Base-by-base conservation (phyloP, 495 filamentous ascomycete genomes). In the Penicillium malachiteum region DNA sequence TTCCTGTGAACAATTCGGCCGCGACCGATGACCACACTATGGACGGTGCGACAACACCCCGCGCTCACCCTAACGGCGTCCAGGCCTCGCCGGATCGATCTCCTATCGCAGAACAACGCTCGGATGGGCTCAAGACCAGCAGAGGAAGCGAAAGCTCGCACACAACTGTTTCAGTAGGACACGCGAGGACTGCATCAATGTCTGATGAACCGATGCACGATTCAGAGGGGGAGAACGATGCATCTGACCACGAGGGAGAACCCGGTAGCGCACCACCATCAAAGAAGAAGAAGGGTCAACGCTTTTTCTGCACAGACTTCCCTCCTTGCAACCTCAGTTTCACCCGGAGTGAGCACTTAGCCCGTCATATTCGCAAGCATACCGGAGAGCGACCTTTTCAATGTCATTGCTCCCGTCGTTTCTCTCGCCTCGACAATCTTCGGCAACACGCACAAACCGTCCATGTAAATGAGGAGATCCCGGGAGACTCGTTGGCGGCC, bases 381-480 rank as follows among this genome's bases (percentile, higher is more conserved):
- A 98, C 94, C 2, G 94, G 94, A 16, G 94, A 98, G 71, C 89
- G 94, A 12, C 94, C 94, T 1, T 98, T 97, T 63, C 91, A 96
- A 71, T 98, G 94, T 64, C 94, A 97, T 71, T 98, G 94, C 70
- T 89, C 88, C 3, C 85, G 94, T 38, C 84, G 92, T 61, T 98
- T 98, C 70, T 98, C 94, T n/a, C 84, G 94, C 34, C 82, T 98
- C 35, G 94, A 98, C 70, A 98, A 98, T 61, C 78, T 98, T 35
- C 85, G 94, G 38, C 94, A 98, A 63, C 94, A 98, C 75, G 95
- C 94, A 13, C 95, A 96, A 65, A 98, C 95, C 0, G 95, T 98
- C 1, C 95, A 98, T 65, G 88, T 95, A 41, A 96, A 97, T 71
- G 95, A 97, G 67, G 93, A 96, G 46, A 98, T 97, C 16, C 94